A percentile compares a stretch with the other conserved stretches of the same genome.
Evolutionary conservation across 768 basidiomycete species (phyloP).

Genomic region (Xerocomellus intermedius): DNA sequence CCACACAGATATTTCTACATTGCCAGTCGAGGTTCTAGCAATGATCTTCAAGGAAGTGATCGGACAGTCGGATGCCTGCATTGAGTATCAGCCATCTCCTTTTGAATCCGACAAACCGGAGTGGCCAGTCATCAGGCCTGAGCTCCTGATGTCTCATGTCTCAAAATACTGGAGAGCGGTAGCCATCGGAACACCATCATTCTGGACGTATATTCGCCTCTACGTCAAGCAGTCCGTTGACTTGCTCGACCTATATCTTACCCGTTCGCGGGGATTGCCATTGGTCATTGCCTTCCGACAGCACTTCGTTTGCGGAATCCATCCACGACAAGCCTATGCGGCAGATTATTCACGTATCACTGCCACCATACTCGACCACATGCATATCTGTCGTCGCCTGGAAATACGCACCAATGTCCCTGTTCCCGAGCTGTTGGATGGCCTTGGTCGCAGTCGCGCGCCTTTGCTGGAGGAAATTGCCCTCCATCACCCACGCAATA

Average conservation of each 20-base stretch:
- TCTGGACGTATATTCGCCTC: slow-evolving; percentile 39
- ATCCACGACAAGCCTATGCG: slow-evolving; percentile 18
- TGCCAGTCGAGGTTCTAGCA: slow-evolving; percentile 29
- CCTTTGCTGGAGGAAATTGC: slow-evolving; percentile 27
- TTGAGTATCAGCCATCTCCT: background rate
- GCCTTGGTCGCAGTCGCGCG: slow-evolving; percentile 20
- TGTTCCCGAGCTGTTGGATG: slow-evolving; percentile 26
- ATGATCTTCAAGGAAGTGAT: slow-evolving; percentile 25
- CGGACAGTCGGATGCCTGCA: background rate
- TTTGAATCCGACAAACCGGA: slow-evolving; percentile 2
- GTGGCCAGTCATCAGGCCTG: slow-evolving; percentile 19
- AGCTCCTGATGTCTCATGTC: slow-evolving; percentile 40
- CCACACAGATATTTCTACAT: slow-evolving; percentile 13
- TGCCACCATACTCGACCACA: slow-evolving; percentile 26
- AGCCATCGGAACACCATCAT: slow-evolving; percentile 35
- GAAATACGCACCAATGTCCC: slow-evolving; percentile 26
- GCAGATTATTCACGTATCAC: slow-evolving; percentile 24
- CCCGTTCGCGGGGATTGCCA: slow-evolving; percentile 26
- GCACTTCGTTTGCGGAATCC: slow-evolving; percentile 18
- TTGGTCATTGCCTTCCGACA: slow-evolving; percentile 23
- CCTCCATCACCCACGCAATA: slow-evolving; percentile 22
- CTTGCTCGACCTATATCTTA: slow-evolving; percentile 27
- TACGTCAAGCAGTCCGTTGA: slow-evolving; percentile 27
- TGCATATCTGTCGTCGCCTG: slow-evolving; percentile 25
- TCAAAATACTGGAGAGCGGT: slow-evolving; percentile 43